These are phyloP conservation scores for Euphorbia tirucalli DNA, from an alignment of 345 rosid genomes.

Conservation along the genomic window DNA sequence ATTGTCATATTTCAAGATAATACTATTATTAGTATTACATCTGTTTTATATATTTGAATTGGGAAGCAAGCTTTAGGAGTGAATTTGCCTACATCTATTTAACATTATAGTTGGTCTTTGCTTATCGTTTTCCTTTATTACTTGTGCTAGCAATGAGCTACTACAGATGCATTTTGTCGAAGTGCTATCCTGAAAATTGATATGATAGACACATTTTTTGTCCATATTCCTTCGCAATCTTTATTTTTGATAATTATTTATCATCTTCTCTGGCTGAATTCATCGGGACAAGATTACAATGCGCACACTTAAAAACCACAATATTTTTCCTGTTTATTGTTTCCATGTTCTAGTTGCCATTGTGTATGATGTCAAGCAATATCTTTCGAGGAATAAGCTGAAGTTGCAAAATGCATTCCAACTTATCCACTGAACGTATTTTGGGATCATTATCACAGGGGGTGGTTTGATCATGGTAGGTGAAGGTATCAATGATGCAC, in stretches of 20 bases:
- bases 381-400: neutral
- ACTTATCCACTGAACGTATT: constrained; percentile 14
- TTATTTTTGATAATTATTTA: neutral
- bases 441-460: constrained; percentile 45
- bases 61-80: neutral
- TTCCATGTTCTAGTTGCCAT: neutral
- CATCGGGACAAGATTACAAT: neutral
- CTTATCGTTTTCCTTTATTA: neutral
- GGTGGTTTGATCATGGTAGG: constrained; percentile 96
- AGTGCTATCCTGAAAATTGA: neutral
- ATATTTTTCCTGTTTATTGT: neutral
- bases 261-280: neutral
- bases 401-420: constrained; percentile 1
- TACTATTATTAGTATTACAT: neutral
- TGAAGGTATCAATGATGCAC: constrained; percentile 97
- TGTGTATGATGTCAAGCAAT: neutral
- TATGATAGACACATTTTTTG: neutral
- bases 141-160: neutral
- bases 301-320: neutral
- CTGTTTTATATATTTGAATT: neutral
- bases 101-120: neutral
- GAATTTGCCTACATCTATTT: neutral
- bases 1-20: constrained; percentile 2
- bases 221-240: neutral
- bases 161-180: neutral